These are phyloP conservation scores for Cladosporium sp. DNA, from an alignment of 2,329 filamentous ascomycete genomes.

Conservation along the genomic window DNA sequence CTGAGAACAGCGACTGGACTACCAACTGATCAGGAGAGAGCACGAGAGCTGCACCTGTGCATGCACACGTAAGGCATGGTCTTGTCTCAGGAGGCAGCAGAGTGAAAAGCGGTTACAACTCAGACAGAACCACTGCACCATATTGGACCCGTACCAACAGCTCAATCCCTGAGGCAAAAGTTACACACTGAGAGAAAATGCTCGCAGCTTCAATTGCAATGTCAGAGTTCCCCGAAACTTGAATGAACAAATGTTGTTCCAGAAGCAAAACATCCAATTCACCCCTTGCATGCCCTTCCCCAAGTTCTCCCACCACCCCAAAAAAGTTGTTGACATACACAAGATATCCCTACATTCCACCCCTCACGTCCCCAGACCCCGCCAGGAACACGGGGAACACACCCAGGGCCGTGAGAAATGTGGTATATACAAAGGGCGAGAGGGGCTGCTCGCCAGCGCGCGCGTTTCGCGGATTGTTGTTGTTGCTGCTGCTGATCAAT, in stretches of 20 bases:
- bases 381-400: neutral
- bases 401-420: neutral
- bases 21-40: neutral
- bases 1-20: neutral
- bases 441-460: neutral
- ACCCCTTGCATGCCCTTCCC: conserved; percentile 6
- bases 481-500: neutral
- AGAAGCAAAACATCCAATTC: neutral
- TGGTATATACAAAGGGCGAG: conserved; percentile 7
- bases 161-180: too few relatives aligned
- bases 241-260: neutral
- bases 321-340: conserved; percentile 13
- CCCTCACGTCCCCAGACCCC: conserved; percentile 8
- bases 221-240: neutral
- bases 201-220: neutral
- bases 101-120: neutral
- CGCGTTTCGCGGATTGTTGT: neutral
- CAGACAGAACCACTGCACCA: too few relatives aligned
- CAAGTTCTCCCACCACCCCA: neutral
- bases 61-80: neutral
- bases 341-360: conserved; percentile 14
- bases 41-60: neutral
- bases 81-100: neutral
- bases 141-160: too few relatives aligned
- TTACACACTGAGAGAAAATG: neutral